Base-by-base conservation (phyloP, 2,329 filamentous ascomycete genomes). In the Penicillium carneum region DNA sequence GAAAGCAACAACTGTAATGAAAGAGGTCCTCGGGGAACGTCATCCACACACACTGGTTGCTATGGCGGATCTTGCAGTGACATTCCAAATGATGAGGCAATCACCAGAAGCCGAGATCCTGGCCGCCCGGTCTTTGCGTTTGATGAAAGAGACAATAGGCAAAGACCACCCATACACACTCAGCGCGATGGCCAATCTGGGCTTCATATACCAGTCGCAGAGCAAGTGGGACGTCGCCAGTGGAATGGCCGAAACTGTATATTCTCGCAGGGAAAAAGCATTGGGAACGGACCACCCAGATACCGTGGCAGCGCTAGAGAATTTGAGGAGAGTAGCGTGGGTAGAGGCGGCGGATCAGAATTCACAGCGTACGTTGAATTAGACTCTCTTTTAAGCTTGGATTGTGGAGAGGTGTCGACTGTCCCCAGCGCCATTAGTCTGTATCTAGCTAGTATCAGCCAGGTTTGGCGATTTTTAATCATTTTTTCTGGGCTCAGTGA, bases 201-300 rank as follows among this genome's bases (percentile, higher is more conserved):
- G 59, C 4, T 62, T 39, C 10, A 64, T 64, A 12, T 62, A 64
- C 18, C 62, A 64, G 23, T 62, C 62, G 23, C 59, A 64, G 31
- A 53, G 62, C 42, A 64, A 56, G 23, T 64, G 62, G 61, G 43
- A 42, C 14, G 29, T 49, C 29, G 61, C 61, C 3, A 39, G 53
- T 11, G 49, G 20, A 14, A 36, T 63, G 20, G 62, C 62, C 1
- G 59, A 64, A 39, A 56, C n/a, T 6, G 55, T 62, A 10, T 33
- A 59, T 42, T 36, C 50, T n/a, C 41, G 59, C 23, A 43, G 59
- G 29, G 53, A 47, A 39, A 49, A 9, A 6, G 8, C n/a, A 20
- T 41, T 56, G 16, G 62, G 62, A 2, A 52, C 43, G 11, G 55
- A 56, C 2, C 62, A 64, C 14, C 59, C 59, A 18, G 62, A 64